phyloP scores from a whole-genome alignment of 129 eudicot genomes.

The Helianthus annuus region DNA sequence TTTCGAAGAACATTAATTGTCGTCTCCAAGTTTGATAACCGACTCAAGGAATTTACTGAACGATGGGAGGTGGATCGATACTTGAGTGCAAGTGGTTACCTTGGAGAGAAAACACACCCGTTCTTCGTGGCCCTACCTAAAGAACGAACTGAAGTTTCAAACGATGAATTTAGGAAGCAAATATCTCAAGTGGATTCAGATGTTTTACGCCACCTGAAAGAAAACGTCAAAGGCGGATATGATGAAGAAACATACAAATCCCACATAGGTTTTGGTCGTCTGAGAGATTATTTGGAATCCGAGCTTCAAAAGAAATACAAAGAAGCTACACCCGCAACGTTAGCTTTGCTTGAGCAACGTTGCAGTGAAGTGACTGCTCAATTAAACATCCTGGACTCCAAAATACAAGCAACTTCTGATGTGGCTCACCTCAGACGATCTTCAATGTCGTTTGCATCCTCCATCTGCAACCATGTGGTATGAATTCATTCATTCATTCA shows the following conservation, averaged over 20 bases:
- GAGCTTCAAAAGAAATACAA: slow-evolving; percentile 89
- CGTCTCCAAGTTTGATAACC: slow-evolving; percentile 95
- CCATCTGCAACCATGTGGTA: slow-evolving; percentile 84
- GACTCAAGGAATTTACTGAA: slow-evolving; percentile 94
- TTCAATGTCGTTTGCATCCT: slow-evolving; percentile 79
- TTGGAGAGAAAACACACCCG: slow-evolving; percentile 81
- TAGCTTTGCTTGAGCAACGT: slow-evolving; percentile 91
- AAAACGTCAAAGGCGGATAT: slow-evolving; percentile 80
- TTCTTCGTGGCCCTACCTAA: slow-evolving; percentile 92
- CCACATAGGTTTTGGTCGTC: slow-evolving; percentile 76
- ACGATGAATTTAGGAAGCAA: slow-evolving; percentile 89
- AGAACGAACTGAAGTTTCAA: slow-evolving; percentile 71
- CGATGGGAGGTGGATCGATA: slow-evolving; percentile 95
- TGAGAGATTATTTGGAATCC: slow-evolving; percentile 78
- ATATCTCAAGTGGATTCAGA: slow-evolving; percentile 84
- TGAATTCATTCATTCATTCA: background rate
- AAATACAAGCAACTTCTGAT: slow-evolving; percentile 79
- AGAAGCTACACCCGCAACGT: slow-evolving; percentile 94
- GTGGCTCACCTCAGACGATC: slow-evolving; percentile 84
- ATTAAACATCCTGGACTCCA: slow-evolving; percentile 61
- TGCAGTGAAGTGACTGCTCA: slow-evolving; percentile 84
- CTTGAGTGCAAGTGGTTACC: slow-evolving; percentile 94
- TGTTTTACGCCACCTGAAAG: slow-evolving; percentile 57
- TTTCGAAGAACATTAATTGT: slow-evolving; percentile 80
- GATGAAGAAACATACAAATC: slow-evolving; percentile 86